Conservation (phyloP, 495 filamentous ascomycete genomes). For the Aspergillus bridgeri region DNA sequence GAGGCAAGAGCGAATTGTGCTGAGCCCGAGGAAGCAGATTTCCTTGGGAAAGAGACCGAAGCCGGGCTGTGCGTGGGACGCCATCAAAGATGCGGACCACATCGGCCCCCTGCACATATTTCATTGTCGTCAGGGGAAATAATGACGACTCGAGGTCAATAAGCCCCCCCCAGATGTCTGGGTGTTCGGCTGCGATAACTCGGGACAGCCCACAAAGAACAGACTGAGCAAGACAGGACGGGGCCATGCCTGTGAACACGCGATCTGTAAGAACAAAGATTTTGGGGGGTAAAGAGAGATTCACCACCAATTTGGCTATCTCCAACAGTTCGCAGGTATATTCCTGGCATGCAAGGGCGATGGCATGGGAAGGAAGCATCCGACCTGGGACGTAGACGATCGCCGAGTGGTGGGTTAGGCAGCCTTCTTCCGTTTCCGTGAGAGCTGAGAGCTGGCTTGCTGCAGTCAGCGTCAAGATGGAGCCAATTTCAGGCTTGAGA, state of each 20-base stretch:
- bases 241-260: not conserved
- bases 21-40: constrained; percentile 12
- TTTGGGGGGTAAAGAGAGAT: not conserved
- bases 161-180: constrained; percentile 31
- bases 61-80: constrained; percentile 27
- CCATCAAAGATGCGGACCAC: constrained; percentile 42
- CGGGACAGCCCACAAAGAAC: constrained; percentile 33
- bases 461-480: not conserved
- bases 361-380: not conserved
- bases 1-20: constrained; percentile 14
- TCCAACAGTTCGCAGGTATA: constrained; percentile 16
- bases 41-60: constrained; percentile 24
- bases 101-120: constrained; percentile 31
- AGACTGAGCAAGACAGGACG: constrained; percentile 28
- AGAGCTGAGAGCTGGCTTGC: not conserved
- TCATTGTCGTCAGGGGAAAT: constrained; percentile 26
- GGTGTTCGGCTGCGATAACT: constrained; percentile 34
- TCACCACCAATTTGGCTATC: constrained; percentile 16
- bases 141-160: constrained; percentile 24
- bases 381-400: too few relatives aligned
- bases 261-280: not conserved
- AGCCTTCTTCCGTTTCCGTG: too few relatives aligned
- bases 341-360: constrained; percentile 4
- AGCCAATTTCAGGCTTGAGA: not conserved
- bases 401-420: too few relatives aligned